Percentiles rank a stretch among this genome's conserved stretches.
Evolutionary conservation across 495 filamentous ascomycete species (phyloP).

Genomic region (Trichoderma reesei): DNA sequence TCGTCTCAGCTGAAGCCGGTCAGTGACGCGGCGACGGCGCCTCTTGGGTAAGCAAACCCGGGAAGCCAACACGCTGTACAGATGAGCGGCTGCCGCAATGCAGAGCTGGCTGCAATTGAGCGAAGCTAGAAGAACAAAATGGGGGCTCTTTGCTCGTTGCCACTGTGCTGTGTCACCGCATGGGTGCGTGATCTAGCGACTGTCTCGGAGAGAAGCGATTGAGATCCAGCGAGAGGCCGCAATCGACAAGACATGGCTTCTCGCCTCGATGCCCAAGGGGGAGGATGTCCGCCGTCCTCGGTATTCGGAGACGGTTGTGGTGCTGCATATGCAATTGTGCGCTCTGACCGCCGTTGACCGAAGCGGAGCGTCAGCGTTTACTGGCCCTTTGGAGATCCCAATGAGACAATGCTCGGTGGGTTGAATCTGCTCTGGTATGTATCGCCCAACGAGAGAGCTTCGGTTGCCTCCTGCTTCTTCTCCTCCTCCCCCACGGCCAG

Average conservation of each 20-base stretch:
- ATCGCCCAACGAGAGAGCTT: not conserved
- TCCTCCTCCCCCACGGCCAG: not conserved
- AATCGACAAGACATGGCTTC: not conserved
- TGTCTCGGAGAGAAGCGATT: constrained; percentile 3
- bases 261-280: not conserved
- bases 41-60: not conserved
- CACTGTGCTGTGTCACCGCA: not conserved
- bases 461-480: not conserved
- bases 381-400: no score
- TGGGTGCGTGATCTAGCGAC: not conserved
- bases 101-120: not conserved
- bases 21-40: not conserved
- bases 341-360: no score
- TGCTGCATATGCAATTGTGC: not conserved
- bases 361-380: no score
- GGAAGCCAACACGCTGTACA: not conserved
- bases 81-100: not conserved
- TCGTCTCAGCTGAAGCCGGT: not conserved
- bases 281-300: not conserved
- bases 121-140: not conserved
- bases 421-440: not conserved
- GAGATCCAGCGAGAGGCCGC: not conserved
- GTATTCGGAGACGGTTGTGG: not conserved
- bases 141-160: not conserved
- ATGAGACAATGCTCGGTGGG: no score